Evolutionary conservation across 2,329 filamentous ascomycete genomes (phyloP).

Genomic region (Nannizziopsis arthrosporioides): DNA sequence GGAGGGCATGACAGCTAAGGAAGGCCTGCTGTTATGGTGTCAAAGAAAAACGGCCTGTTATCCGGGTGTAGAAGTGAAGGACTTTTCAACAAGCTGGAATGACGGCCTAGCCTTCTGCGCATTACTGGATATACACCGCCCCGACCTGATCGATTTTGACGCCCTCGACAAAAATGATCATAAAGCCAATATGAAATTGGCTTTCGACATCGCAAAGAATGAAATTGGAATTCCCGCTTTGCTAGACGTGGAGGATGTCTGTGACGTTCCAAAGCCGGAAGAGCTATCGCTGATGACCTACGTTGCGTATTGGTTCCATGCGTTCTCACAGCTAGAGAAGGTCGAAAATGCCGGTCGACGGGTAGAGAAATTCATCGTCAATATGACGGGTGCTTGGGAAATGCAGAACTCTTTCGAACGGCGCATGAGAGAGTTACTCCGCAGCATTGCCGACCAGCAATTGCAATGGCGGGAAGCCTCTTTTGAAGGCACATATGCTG

Average conservation of each 20-base stretch:
- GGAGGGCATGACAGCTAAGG: constrained; percentile 94
- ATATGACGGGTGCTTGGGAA: constrained; percentile 98
- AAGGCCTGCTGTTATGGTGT: constrained; percentile 90
- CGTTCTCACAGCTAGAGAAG: constrained; percentile 97
- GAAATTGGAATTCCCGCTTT: constrained; percentile 95
- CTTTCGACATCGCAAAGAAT: constrained; percentile 89
- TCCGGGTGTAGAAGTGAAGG: constrained; percentile 86
- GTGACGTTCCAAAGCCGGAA: constrained; percentile 89
- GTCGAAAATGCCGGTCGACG: constrained; percentile 93
- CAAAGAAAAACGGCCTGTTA: constrained; percentile 98
- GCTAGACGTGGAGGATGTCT: constrained; percentile 95
- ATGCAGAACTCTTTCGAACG: constrained; percentile 96
- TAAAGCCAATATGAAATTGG: constrained; percentile 92
- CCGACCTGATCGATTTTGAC: constrained; percentile 95
- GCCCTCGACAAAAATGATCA: constrained; percentile 87
- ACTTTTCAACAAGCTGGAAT: constrained; percentile 96
- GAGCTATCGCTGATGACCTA: constrained; percentile 98
- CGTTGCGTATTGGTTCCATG: constrained; percentile 99
- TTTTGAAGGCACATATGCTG: constrained; percentile 83
- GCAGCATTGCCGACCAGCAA: constrained; percentile 60
- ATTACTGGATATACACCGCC: constrained; percentile 88
- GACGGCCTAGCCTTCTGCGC: constrained; percentile 95
- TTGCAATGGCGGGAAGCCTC: constrained; percentile 64
- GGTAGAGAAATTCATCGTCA: constrained; percentile 96
- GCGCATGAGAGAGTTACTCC: constrained; percentile 72